Percentiles rank a stretch among this genome's conserved stretches.
phyloP scores from a whole-genome alignment of 2,329 filamentous ascomycete species.

The Botryotinia convoluta region DNA sequence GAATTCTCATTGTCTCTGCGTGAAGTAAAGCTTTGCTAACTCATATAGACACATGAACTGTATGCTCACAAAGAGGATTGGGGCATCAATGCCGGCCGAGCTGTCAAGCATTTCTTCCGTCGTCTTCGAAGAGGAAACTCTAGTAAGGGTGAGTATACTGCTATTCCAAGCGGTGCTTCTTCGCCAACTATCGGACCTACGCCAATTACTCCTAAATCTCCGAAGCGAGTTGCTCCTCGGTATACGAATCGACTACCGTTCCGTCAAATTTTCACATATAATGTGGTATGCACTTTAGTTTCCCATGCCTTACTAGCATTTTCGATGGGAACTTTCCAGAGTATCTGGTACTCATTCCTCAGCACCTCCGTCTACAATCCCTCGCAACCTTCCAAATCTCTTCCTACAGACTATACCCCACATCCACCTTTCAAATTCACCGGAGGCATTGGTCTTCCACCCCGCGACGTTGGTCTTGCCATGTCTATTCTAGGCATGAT shows the following conservation, averaged over 20 bases:
- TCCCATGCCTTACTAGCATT: slow-evolving; percentile 57
- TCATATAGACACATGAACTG: slow-evolving; percentile 40
- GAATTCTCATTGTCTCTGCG: background rate
- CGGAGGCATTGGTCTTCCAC: slow-evolving; percentile 72
- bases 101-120: slow-evolving; percentile 25
- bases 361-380: slow-evolving; percentile 52
- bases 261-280: slow-evolving; percentile 39
- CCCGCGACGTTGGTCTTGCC: slow-evolving; percentile 69
- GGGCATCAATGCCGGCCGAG: slow-evolving; percentile 32
- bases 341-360: slow-evolving; percentile 61
- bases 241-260: slow-evolving; percentile 47
- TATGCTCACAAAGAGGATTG: slow-evolving; percentile 37
- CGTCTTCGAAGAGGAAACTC: slow-evolving; percentile 18
- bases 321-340: slow-evolving; percentile 60
- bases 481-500: slow-evolving; percentile 74
- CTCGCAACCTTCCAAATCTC: slow-evolving; percentile 19
- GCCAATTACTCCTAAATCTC: slow-evolving; percentile 24
- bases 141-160: slow-evolving; percentile 19
- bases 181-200: slow-evolving; percentile 18
- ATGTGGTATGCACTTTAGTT: slow-evolving; percentile 47
- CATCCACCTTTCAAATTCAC: slow-evolving; percentile 47
- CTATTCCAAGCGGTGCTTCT: slow-evolving; percentile 11
- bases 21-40: slow-evolving; percentile 19
- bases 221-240: slow-evolving; percentile 31
- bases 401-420: slow-evolving; percentile 49